phyloP scores from a whole-genome alignment of 495 filamentous ascomycete species.

The Gamarada debralockiae region DNA sequence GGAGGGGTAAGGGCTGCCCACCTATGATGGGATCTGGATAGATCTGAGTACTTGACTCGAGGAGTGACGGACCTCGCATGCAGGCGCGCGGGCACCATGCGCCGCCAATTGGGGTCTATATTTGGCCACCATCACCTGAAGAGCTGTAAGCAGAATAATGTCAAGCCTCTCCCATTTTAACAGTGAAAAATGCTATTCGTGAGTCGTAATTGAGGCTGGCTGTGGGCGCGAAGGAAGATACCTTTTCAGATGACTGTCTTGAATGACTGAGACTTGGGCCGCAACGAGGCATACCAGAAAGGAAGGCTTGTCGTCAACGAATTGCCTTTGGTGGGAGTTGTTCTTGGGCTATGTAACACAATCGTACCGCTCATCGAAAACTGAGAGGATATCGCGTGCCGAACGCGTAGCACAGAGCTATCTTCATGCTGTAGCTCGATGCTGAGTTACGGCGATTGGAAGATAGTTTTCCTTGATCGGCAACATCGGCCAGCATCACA shows the following conservation, averaged over 20 bases:
- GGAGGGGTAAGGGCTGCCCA: no score
- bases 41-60: no score
- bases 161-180: no score
- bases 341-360: not conserved
- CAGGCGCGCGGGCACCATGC: not conserved
- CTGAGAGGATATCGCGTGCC: not conserved
- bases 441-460: not conserved
- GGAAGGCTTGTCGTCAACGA: no score
- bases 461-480: slow-evolving; percentile 5
- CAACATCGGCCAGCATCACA: not conserved
- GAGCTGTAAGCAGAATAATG: no score
- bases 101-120: not conserved
- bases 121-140: no score
- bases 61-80: not conserved
- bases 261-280: not conserved
- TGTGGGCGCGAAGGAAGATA: no score
- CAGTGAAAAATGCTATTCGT: no score
- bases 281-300: not conserved
- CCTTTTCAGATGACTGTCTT: no score
- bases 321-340: not conserved
- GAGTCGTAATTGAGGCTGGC: no score
- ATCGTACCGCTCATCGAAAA: slow-evolving; percentile 3
- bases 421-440: slow-evolving; percentile 5
- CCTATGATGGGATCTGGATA: no score
- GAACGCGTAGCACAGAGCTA: no score